Evolutionary conservation across 1,284 basidiomycete genomes (phyloP), one percentile per base, ranked within the genome.

Genomic region (Ganoderma multipileum): DNA sequence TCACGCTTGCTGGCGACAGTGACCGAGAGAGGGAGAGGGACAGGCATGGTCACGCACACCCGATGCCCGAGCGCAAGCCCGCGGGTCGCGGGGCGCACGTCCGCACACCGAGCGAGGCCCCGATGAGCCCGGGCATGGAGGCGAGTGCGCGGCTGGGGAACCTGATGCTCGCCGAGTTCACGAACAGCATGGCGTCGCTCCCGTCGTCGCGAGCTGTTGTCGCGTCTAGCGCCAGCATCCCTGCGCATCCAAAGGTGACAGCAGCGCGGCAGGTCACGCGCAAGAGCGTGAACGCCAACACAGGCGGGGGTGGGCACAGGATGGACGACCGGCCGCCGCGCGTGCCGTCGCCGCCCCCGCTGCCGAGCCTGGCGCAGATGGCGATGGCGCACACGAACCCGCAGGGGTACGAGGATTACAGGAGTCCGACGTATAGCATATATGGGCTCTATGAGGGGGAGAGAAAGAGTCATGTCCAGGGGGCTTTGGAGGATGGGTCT

Each of bases 341-440:
- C 1, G 91, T 93, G 30, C 92, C 92, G 3, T 91, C 91, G 3
- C 92, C 92, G 2, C 91, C 91, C 18, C 84, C 87, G n/a, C 76
- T 93, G 63, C 92, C 91, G 9, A 91, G 91, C 39, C 77, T 94
- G 62, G 83, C 90, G 8, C 92, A 93, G 79, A 93, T 94, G 91
- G 92, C 86, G 63, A 74, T 93, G 76, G 84, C 86, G 61, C 89
- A 91, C 71, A 78, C 81, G 3, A 87, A 91, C 68, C 84, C 86
- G 14, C 85, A 88, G 60, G 88, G 83, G 6, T 91, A 86, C 77
- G 85, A 81, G 1, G 87, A 88, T 52, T 93, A 94, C 71, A 83
- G 88, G 71, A 93, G 92, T 74, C 91, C 92, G 28, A 94, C 92
- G 4, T 94, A 94, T 72, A 94, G 92, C 76, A 87, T 94, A 67